phyloP scores from a whole-genome alignment of 495 filamentous ascomycete genomes.

The Corynascus novoguineensis region DNA sequence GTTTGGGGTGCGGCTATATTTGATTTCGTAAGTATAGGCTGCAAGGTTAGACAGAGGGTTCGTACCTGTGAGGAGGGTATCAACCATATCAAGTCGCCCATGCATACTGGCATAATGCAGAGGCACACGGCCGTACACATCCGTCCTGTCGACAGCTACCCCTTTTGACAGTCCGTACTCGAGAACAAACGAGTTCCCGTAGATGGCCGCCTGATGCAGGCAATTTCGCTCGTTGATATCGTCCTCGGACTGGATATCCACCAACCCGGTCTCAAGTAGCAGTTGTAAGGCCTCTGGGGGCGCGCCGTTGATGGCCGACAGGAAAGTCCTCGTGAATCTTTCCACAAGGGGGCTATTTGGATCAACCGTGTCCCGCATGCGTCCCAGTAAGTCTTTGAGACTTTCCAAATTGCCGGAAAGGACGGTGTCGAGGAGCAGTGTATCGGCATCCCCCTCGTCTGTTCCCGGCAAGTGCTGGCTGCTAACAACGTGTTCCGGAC shows the following conservation, averaged over 20 bases:
- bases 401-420: constrained; percentile 63
- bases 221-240: constrained; percentile 97
- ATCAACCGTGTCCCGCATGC: constrained; percentile 42
- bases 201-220: constrained; percentile 89
- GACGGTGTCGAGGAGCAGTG: constrained; percentile 80
- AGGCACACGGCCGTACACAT: constrained; percentile 91
- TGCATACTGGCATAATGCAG: constrained; percentile 96
- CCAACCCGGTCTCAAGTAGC: constrained; percentile 71
- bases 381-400: constrained; percentile 45
- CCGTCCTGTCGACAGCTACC: constrained; percentile 70
- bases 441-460: constrained; percentile 82
- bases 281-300: constrained; percentile 68
- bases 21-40: constrained; percentile 13
- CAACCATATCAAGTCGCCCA: constrained; percentile 79
- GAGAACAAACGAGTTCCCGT: constrained; percentile 72
- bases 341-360: constrained; percentile 47
- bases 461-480: constrained; percentile 58
- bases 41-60: neutral
- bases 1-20: constrained; percentile 49
- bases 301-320: constrained; percentile 81
- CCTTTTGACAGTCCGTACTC: constrained; percentile 61
- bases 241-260: constrained; percentile 83
- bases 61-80: constrained; percentile 58
- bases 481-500: constrained; percentile 57
- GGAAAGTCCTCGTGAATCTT: constrained; percentile 79